Percentiles rank a stretch among this genome's conserved stretches.
phyloP scores from a whole-genome alignment of 768 basidiomycete genomes.

The Lyophyllum atratum region DNA sequence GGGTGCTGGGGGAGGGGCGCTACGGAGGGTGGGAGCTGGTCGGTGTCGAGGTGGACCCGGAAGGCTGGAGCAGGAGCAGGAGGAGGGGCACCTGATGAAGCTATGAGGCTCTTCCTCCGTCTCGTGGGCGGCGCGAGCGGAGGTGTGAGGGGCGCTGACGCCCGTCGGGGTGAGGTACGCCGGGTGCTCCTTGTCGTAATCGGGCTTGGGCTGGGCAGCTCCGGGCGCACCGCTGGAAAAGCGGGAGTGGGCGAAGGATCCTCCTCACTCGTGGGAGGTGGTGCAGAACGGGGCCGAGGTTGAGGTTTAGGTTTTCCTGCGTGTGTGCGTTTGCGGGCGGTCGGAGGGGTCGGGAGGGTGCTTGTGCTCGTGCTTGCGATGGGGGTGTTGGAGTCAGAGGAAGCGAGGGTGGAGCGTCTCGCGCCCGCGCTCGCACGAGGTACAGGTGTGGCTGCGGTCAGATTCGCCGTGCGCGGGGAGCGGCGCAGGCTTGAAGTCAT shows the following conservation, averaged over 20 bases:
- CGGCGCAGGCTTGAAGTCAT: not conserved
- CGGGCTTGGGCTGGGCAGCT: too few relatives aligned
- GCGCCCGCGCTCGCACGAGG: not conserved
- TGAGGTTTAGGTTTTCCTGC: not conserved
- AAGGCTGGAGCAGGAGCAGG: not conserved
- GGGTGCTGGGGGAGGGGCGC: too few relatives aligned
- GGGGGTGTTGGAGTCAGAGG: too few relatives aligned
- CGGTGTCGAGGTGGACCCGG: not conserved
- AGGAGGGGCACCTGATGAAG: not conserved
- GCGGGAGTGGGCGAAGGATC: not conserved
- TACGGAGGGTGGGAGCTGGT: too few relatives aligned
- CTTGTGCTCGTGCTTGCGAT: not conserved
- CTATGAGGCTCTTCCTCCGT: not conserved
- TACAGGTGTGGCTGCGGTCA: not conserved
- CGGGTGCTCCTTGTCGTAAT: not conserved
- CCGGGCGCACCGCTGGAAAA: not conserved
- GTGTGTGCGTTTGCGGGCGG: not conserved
- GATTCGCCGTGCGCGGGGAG: not conserved
- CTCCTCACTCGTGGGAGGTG: too few relatives aligned
- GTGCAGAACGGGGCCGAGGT: not conserved
- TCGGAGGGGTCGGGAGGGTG: not conserved
- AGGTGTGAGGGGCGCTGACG: not conserved
- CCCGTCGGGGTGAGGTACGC: not conserved
- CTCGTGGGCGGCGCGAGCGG: not conserved
- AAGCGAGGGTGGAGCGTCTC: too few relatives aligned